A percentile compares a stretch with the other conserved stretches of the same genome.
phyloP scores from a whole-genome alignment of 2,329 filamentous ascomycete species.

The Rhytidhysteron rufulum region DNA sequence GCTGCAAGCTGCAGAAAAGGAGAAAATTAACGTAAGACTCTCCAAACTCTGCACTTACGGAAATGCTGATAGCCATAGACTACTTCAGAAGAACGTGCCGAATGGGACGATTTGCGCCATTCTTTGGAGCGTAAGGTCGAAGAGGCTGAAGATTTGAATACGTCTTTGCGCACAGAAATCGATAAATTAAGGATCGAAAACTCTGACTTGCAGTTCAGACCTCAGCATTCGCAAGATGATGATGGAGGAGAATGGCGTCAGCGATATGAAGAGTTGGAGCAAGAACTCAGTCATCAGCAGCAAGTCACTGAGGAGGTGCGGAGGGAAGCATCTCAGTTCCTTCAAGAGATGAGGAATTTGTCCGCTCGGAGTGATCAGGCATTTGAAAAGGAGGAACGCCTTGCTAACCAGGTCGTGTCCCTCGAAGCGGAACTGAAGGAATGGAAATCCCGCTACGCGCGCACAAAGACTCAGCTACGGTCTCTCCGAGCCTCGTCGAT shows the following conservation, averaged over 20 bases:
- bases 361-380: conserved; percentile 75
- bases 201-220: conserved; percentile 37
- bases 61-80: conserved; percentile 27
- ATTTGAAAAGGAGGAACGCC: conserved; percentile 75
- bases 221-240: conserved; percentile 14
- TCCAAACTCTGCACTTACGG: not conserved
- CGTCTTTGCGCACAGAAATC: conserved; percentile 74
- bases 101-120: conserved; percentile 63
- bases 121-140: conserved; percentile 70
- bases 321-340: conserved; percentile 74
- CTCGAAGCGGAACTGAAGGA: conserved; percentile 81
- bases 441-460: conserved; percentile 88
- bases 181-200: conserved; percentile 69
- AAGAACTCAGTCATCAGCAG: conserved; percentile 72
- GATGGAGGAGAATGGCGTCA: conserved; percentile 32
- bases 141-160: conserved; percentile 72
- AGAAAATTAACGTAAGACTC: conserved; percentile 41
- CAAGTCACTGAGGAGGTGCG: conserved; percentile 83
- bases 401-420: conserved; percentile 69
- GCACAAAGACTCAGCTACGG: conserved; percentile 80
- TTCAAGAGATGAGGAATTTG: conserved; percentile 84
- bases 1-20: conserved; percentile 57
- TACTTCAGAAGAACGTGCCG: conserved; percentile 61
- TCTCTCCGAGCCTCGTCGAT: conserved; percentile 76
- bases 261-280: conserved; percentile 43